phyloP scores from a whole-genome alignment of 352 stramenopile species.

The Phytophthora parvispora region DNA sequence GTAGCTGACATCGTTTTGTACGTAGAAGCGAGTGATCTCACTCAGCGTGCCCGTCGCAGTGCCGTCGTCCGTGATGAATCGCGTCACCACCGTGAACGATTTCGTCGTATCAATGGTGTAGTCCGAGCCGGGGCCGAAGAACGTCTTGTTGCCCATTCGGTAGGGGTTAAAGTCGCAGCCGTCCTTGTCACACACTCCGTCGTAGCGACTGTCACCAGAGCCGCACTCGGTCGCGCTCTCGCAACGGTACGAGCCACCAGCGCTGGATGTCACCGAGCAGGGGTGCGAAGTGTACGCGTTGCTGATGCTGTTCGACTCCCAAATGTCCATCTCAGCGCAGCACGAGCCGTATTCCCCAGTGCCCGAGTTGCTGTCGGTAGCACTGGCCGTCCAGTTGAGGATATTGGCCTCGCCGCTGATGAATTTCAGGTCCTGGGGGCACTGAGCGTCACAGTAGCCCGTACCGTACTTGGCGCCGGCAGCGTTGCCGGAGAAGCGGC shows the following conservation, averaged over 20 bases:
- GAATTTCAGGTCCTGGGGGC: conserved; percentile 64
- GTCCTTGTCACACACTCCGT: conserved; percentile 11
- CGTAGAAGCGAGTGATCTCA: conserved; percentile 12
- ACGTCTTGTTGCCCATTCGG: conserved; percentile 14
- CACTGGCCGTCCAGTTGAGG: conserved; percentile 33
- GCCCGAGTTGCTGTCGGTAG: conserved; percentile 40
- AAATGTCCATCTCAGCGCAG: conserved; percentile 62
- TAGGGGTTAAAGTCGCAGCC: conserved; percentile 13
- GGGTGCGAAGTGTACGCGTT: conserved; percentile 48
- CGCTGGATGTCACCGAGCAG: conserved; percentile 27
- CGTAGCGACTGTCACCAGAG: conserved; percentile 1
- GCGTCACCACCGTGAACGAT: conserved; percentile 11
- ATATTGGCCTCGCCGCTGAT: conserved; percentile 62
- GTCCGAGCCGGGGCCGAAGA: conserved; percentile 7
- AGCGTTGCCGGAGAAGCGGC: background rate
- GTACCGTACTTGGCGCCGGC: conserved; percentile 2
- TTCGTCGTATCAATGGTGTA: conserved; percentile 12
- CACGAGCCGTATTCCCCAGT: conserved; percentile 51
- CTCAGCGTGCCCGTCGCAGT: conserved; percentile 5
- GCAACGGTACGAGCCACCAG: conserved; percentile 33
- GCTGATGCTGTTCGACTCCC: conserved; percentile 49
- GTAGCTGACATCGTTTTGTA: conserved; percentile 12
- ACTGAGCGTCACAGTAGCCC: conserved; percentile 53
- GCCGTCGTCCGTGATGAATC: conserved; percentile 15
- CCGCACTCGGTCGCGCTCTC: conserved; percentile 10